These are phyloP conservation scores for Plasmodium inui DNA, from an alignment of 169 alveolate genomes.

Conservation along the genomic window DNA sequence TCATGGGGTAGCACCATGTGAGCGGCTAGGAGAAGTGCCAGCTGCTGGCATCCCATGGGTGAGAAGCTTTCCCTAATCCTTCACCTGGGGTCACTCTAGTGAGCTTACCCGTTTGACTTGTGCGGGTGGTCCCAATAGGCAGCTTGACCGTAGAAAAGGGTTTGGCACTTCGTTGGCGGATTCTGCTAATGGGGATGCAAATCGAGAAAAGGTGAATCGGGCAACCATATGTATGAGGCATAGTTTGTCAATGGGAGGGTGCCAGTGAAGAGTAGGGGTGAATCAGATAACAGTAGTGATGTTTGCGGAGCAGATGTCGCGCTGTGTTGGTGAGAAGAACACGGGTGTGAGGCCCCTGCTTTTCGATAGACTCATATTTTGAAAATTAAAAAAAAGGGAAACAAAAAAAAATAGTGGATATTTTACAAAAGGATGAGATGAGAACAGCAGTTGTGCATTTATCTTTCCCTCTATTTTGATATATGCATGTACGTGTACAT, in stretches of 20 bases:
- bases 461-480: neutral
- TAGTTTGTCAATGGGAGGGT: neutral
- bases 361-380: neutral
- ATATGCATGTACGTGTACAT: neutral
- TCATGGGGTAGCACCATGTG: too few species aligned
- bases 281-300: neutral
- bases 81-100: neutral
- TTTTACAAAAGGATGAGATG: neutral
- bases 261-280: neutral
- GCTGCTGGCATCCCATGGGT: neutral
- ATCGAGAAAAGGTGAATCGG: neutral
- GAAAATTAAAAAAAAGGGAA: neutral
- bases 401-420: neutral
- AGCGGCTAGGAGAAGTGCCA: too few species aligned
- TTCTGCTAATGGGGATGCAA: neutral
- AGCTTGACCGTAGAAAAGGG: conserved; percentile 6
- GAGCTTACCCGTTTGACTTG: neutral
- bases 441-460: neutral
- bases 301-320: neutral
- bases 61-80: neutral
- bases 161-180: neutral
- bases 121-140: neutral
- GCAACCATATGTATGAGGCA: neutral
- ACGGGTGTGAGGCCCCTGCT: neutral
- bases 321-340: neutral